Evolutionary conservation across 805 yeast genomes (phyloP).

Genomic region (Starmerella gropengiesseri): DNA sequence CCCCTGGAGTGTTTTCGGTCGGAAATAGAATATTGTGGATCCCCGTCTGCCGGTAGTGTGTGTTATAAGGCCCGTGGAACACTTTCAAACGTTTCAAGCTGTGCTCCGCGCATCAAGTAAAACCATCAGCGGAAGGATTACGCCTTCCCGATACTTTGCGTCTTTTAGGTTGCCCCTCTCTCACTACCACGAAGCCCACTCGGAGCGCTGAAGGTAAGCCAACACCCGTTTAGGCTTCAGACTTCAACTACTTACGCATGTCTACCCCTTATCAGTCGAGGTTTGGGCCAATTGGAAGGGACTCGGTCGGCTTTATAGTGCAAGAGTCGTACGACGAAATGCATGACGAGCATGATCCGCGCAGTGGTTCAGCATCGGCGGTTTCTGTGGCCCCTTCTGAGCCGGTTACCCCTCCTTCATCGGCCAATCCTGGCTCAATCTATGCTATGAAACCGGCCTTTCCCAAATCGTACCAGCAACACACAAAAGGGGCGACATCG

Average conservation of each 20-base stretch:
- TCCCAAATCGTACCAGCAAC: not conserved
- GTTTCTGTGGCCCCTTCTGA: conserved; percentile 2
- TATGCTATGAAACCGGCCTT: conserved; percentile 6
- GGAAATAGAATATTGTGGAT: not conserved
- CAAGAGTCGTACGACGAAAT: conserved; percentile 1
- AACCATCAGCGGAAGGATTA: too few relatives aligned
- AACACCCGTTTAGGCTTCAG: not conserved
- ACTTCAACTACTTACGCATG: not conserved
- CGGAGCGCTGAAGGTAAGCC: not conserved
- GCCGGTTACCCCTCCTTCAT: conserved; percentile 19
- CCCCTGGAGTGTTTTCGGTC: not conserved
- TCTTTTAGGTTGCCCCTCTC: too few relatives aligned
- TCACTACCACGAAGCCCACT: not conserved
- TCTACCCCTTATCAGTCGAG: conserved; percentile 7
- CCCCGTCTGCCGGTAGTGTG: too few relatives aligned
- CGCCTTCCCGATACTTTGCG: too few relatives aligned
- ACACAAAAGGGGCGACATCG: not conserved
- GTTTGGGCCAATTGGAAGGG: not conserved
- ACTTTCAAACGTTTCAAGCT: too few relatives aligned
- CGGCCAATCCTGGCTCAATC: conserved; percentile 1
- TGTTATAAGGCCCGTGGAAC: too few relatives aligned
- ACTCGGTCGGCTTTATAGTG: not conserved
- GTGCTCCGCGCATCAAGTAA: too few relatives aligned
- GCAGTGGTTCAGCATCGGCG: not conserved
- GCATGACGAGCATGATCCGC: not conserved